A percentile compares a stretch with the other conserved stretches of the same genome.
Evolutionary conservation across 305 asterid species (phyloP).

Genomic region (Solanum hybrid): DNA sequence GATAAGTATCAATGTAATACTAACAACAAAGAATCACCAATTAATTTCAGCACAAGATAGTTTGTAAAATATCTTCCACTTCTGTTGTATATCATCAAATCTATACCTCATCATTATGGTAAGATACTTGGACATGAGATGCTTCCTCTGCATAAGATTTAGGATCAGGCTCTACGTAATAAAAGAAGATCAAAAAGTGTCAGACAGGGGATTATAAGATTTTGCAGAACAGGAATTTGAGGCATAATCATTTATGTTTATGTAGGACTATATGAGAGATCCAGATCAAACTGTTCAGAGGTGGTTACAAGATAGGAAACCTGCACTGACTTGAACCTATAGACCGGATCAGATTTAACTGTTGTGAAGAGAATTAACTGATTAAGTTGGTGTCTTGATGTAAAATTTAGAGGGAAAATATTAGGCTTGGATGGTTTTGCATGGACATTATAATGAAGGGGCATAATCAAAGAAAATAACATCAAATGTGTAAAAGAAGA

Average conservation of each 20-base stretch:
- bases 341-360: background rate
- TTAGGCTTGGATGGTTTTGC: background rate
- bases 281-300: background rate
- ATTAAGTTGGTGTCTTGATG: background rate
- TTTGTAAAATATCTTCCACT: background rate
- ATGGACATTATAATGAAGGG: background rate
- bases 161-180: background rate
- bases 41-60: background rate
- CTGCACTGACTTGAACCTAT: background rate
- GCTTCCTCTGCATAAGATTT: background rate
- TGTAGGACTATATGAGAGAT: background rate
- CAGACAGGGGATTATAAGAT: background rate
- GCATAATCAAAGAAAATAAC: background rate
- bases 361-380: background rate
- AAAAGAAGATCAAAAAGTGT: background rate
- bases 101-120: background rate
- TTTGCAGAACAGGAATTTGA: background rate
- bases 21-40: background rate
- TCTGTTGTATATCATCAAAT: background rate
- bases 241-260: background rate
- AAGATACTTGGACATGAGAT: background rate
- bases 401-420: background rate
- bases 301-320: background rate
- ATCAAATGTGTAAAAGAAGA: background rate
- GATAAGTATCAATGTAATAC: background rate